A percentile compares a stretch with the other conserved stretches of the same genome.
Evolutionary conservation across 495 filamentous ascomycete species (phyloP).

Genomic region (Hypoxylon perforatum): DNA sequence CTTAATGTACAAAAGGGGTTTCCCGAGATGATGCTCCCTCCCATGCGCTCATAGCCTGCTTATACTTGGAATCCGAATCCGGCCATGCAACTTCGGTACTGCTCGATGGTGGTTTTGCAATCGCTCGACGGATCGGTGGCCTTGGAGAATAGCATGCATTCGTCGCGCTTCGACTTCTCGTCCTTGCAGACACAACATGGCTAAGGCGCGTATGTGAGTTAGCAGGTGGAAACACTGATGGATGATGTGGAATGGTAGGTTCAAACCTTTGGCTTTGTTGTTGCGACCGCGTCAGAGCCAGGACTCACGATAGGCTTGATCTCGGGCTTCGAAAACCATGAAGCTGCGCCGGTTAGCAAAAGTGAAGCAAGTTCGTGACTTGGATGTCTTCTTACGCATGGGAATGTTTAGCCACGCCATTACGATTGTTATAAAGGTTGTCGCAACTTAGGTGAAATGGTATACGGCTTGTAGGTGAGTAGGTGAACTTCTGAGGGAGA

Average conservation of each 20-base stretch:
- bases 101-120: conserved; percentile 81
- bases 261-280: conserved; percentile 59
- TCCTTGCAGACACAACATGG: conserved; percentile 98
- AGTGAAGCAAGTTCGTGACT: background rate
- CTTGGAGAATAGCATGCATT: conserved; percentile 98
- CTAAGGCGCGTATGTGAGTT: conserved; percentile 56
- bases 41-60: background rate
- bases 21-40: background rate
- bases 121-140: conserved; percentile 79
- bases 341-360: conserved; percentile 43
- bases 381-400: conserved; percentile 45
- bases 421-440: conserved; percentile 11
- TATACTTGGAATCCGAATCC: conserved; percentile 89
- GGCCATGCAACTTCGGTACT: conserved; percentile 92
- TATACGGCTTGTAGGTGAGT: background rate
- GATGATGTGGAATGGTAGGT: background rate
- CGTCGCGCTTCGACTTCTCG: conserved; percentile 91
- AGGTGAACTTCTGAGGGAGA: background rate
- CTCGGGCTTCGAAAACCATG: conserved; percentile 42
- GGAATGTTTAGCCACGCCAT: conserved; percentile 50
- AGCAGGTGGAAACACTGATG: conserved; percentile 1
- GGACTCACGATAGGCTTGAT: conserved; percentile 33
- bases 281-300: conserved; percentile 35
- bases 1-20: conserved; percentile 27
- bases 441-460: no score